Conservation (phyloP, 208 protist genomes). For the Leishmania amazonensis region DNA sequence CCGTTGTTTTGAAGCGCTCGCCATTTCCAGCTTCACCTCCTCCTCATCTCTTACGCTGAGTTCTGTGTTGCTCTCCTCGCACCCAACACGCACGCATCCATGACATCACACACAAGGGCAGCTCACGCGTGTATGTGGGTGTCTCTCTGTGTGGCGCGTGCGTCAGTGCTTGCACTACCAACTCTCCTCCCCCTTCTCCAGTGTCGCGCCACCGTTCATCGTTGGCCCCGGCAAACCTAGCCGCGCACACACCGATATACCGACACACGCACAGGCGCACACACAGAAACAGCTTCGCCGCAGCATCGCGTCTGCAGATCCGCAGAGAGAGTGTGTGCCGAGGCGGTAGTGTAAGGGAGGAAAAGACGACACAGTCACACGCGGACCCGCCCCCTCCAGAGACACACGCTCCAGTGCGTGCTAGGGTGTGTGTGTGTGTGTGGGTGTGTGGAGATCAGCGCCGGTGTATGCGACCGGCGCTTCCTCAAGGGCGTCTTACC, state of each 20-base stretch:
- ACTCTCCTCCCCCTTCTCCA: neutral
- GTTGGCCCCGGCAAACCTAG: neutral
- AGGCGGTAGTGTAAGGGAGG: neutral
- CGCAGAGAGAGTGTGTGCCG: neutral
- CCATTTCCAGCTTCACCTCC: neutral
- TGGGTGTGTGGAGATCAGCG: neutral
- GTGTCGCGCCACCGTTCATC: neutral
- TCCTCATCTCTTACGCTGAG: neutral
- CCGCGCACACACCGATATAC: neutral
- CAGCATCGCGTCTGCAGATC: neutral
- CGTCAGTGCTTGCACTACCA: neutral
- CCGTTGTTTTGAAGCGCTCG: neutral
- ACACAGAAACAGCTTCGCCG: neutral
- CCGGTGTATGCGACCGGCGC: neutral
- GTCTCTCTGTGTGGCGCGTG: neutral
- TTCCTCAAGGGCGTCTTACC: neutral
- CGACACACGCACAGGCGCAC: neutral
- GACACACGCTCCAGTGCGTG: neutral
- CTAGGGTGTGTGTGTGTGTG: neutral
- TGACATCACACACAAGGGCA: neutral
- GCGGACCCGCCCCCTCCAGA: neutral
- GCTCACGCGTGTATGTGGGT: neutral
- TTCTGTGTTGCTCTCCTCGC: neutral
- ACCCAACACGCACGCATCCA: too few species aligned
- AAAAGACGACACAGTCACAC: slow-evolving; percentile 1